A percentile compares a stretch with the other conserved stretches of the same genome.
phyloP scores from a whole-genome alignment of 768 basidiomycete genomes.

The Amanita rimosa region DNA sequence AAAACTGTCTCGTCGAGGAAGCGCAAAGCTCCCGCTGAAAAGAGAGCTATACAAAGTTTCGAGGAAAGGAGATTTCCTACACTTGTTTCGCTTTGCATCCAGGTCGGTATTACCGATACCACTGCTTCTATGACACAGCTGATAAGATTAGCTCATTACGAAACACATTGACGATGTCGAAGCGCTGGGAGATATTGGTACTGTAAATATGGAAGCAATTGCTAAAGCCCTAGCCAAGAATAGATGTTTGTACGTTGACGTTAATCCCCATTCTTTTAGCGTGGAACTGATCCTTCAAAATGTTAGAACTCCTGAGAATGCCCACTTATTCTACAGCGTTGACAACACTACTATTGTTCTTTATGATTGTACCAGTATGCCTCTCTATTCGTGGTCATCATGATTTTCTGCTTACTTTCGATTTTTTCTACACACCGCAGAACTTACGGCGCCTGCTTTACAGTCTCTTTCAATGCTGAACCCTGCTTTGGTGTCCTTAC shows the following conservation, averaged over 20 bases:
- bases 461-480: slow-evolving; percentile 69
- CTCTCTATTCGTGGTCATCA: slow-evolving; percentile 14
- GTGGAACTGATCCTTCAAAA: background rate
- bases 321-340: slow-evolving; percentile 72
- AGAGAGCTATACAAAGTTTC: slow-evolving; percentile 53
- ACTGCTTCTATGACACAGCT: background rate
- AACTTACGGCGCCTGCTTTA: slow-evolving; percentile 57
- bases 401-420: background rate
- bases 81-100: slow-evolving; percentile 72
- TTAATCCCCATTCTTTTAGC: slow-evolving; percentile 1
- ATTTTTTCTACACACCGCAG: slow-evolving; percentile 24
- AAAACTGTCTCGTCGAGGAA: slow-evolving; percentile 53
- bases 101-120: slow-evolving; percentile 30
- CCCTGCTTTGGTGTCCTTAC: slow-evolving; percentile 68
- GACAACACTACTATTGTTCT: slow-evolving; percentile 57
- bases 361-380: slow-evolving; percentile 86
- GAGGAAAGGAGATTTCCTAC: slow-evolving; percentile 62
- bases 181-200: slow-evolving; percentile 78
- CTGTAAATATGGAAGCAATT: slow-evolving; percentile 76
- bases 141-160: slow-evolving; percentile 52
- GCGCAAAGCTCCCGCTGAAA: slow-evolving; percentile 53
- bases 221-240: slow-evolving; percentile 75
- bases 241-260: slow-evolving; percentile 59
- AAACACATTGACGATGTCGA: slow-evolving; percentile 85
- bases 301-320: slow-evolving; percentile 66